phyloP scores from a whole-genome alignment of 2,329 filamentous ascomycete genomes.

The Penicillium palitans region DNA sequence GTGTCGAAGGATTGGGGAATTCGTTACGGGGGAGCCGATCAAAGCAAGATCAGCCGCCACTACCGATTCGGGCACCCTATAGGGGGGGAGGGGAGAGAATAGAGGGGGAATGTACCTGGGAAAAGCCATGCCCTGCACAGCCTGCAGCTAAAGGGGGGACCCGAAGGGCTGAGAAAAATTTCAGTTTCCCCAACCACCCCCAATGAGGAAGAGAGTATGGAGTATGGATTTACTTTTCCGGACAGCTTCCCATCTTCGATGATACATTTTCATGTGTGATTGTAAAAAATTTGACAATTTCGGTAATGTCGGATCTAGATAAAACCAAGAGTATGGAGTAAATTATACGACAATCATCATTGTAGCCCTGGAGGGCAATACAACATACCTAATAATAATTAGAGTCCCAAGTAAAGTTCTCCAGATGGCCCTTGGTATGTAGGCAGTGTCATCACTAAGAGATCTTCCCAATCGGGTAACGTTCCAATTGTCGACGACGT shows the following conservation, averaged over 20 bases:
- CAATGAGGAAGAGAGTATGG: not conserved
- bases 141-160: constrained; percentile 9
- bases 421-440: constrained; percentile 2
- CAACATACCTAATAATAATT: not conserved
- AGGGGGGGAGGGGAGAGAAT: not conserved
- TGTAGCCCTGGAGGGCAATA: not conserved
- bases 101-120: constrained; percentile 19
- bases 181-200: not conserved
- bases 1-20: constrained; percentile 18
- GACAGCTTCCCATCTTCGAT: not conserved
- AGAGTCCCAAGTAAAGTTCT: not conserved
- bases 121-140: constrained; percentile 13
- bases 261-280: not conserved
- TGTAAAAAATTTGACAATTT: not conserved
- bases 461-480: constrained; percentile 6
- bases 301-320: not conserved
- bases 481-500: constrained; percentile 22
- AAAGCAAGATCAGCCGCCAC: constrained; percentile 24
- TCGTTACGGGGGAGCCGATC: constrained; percentile 17
- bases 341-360: constrained; percentile 4
- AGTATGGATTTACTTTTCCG: not conserved
- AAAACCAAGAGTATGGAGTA: not conserved
- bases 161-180: constrained; percentile 5
- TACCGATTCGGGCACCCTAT: constrained; percentile 19
- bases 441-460: not conserved